phyloP scores from a whole-genome alignment of 2,329 filamentous ascomycete genomes.

The Paracoccidioides brasiliensis region DNA sequence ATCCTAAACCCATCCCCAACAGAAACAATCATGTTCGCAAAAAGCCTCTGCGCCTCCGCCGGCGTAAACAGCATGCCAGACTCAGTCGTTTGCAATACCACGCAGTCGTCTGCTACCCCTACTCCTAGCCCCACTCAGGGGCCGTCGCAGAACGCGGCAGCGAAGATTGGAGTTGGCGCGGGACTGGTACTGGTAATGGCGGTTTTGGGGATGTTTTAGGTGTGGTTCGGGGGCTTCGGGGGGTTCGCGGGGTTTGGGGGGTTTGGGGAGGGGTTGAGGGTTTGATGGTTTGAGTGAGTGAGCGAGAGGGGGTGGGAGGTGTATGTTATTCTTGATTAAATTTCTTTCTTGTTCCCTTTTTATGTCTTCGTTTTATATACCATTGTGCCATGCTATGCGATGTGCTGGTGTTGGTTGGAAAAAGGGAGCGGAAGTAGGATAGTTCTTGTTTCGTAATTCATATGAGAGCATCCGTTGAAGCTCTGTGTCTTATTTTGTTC shows the following conservation, averaged over 20 bases:
- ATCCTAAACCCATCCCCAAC: not conserved
- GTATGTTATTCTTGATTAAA: no score
- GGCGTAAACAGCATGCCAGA: slow-evolving; percentile 26
- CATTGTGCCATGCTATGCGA: no score
- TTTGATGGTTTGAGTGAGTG: not conserved
- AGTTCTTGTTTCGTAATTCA: no score
- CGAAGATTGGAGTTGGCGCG: not conserved
- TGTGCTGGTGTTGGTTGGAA: no score
- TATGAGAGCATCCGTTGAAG: no score
- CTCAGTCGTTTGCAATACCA: slow-evolving; percentile 18
- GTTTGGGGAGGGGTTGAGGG: not conserved
- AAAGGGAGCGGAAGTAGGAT: no score
- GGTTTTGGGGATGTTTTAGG: slow-evolving; percentile 10
- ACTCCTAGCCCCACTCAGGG: not conserved
- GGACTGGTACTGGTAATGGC: slow-evolving; percentile 24
- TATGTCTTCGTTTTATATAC: no score
- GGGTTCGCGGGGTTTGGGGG: slow-evolving; percentile 15
- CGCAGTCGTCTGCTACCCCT: not conserved
- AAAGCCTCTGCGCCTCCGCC: slow-evolving; percentile 26
- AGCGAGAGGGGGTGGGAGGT: no score
- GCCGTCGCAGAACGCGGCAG: not conserved
- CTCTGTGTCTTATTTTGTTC: no score
- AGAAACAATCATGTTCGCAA: slow-evolving; percentile 26
- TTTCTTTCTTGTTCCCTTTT: no score
- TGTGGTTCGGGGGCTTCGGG: slow-evolving; percentile 21